Base-by-base conservation (phyloP, 116 monocot genomes). In the Cymodocea nodosa region DNA sequence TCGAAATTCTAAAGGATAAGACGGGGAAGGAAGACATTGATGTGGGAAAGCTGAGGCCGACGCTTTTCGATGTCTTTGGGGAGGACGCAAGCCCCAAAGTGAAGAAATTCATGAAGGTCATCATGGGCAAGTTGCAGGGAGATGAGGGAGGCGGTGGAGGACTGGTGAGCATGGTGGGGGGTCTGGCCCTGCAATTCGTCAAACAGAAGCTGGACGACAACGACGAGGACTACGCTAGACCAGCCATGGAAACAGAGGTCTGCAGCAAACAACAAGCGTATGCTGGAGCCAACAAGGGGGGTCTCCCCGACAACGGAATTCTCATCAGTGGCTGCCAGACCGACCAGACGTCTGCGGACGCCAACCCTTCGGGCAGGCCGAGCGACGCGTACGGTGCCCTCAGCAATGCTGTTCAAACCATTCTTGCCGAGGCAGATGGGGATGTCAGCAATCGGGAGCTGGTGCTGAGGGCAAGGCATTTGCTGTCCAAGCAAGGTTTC, bases 271-370 rank as follows among this genome's bases (percentile, higher is more conserved):
- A 83, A 50, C 81, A 90, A 36, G 95, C 63, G 18, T 95, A 90
- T 50, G 90, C 87, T 2, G 95, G 87, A 39, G 51, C 73, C 14
- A 85, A 69, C 3, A 75, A 72, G 62, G 51, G 73, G 52, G 70
- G 56, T 20, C 81, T 87, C 23, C 85, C 82, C 0, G 79, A 92
- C 24, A 79, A 36, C 50, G 98, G 92, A 0, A 82, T 92, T 30
- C 69, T 98, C 15, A 86, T 98, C 66, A 98, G 98, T 23, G 98
- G 98, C 6, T 98, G 98, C 73, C 92, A 98, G 77, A 84, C 84
- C 6, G 84, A 98, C 65, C 86, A 98, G 80, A 98, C 98, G 5
- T 98, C 98, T 0, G 98, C 98, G 0, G 92, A 98, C 54, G 98
- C 98, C 0, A 86, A 63, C 48, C 79, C 88, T 4, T 18, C 68